Conservation (phyloP, 1,284 basidiomycete species). For the Marasmius tenuissimus region DNA sequence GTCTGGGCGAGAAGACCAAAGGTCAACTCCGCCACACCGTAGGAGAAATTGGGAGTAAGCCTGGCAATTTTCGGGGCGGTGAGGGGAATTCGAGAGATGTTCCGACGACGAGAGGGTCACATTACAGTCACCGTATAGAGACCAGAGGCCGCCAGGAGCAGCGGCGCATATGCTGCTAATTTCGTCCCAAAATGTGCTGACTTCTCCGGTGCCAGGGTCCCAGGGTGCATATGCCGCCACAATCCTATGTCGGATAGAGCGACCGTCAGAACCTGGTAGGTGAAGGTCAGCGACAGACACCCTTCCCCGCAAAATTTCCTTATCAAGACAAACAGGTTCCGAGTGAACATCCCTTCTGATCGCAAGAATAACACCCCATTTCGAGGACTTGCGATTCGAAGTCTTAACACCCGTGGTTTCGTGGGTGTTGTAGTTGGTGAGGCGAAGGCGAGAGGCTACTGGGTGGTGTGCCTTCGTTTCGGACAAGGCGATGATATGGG, state of each 20-base stretch:
- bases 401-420: neutral
- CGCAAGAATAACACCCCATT: neutral
- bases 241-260: neutral
- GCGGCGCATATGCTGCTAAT: neutral
- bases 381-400: neutral
- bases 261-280: neutral
- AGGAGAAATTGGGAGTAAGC: neutral
- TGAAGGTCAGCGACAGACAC: neutral
- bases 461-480: neutral
- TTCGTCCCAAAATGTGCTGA: neutral
- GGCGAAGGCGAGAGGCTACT: neutral
- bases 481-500: neutral
- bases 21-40: neutral
- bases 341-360: neutral
- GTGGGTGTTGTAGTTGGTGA: neutral
- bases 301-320: neutral
- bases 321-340: neutral
- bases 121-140: neutral
- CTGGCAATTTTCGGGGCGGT: neutral
- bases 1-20: neutral
- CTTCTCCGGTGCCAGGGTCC: neutral
- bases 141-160: neutral
- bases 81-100: neutral
- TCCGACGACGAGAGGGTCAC: neutral
- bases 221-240: neutral